Conservation (phyloP, 257 asterid species). For the Plantago major region DNA sequence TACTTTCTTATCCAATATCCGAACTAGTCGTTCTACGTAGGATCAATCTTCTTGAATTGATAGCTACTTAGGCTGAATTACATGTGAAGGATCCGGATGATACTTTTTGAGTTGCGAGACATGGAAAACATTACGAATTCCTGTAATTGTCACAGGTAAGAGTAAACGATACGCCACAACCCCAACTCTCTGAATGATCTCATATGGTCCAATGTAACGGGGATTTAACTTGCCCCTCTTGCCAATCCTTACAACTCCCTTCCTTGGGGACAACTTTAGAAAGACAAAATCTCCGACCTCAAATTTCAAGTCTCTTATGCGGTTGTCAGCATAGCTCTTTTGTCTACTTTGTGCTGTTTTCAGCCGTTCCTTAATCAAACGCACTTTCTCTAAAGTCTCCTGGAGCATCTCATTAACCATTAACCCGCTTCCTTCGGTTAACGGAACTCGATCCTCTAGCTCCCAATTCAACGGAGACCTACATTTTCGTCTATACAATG, state of each 20-base stretch:
- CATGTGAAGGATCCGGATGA: not conserved
- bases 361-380: not conserved
- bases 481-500: constrained; percentile 5
- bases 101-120: not conserved
- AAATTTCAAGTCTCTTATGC: too few relatives aligned
- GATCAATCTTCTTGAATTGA: not conserved
- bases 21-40: not conserved
- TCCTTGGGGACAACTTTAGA: too few relatives aligned
- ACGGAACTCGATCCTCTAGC: not conserved
- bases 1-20: not conserved
- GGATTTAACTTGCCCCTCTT: too few relatives aligned
- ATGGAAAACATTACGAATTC: not conserved
- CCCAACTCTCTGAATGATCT: too few relatives aligned
- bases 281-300: too few relatives aligned
- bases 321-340: too few relatives aligned
- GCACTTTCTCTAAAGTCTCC: not conserved
- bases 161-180: too few relatives aligned
- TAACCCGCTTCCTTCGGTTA: not conserved
- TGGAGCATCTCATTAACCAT: not conserved
- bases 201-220: too few relatives aligned
- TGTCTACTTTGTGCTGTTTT: too few relatives aligned
- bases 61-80: not conserved
- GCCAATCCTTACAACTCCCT: too few relatives aligned
- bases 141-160: not conserved
- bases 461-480: not conserved